A percentile compares a stretch with the other conserved stretches of the same genome.
These are phyloP conservation scores for Vaccinium darrowii DNA, from an alignment of 148 eudicot species.

Conservation along the genomic window DNA sequence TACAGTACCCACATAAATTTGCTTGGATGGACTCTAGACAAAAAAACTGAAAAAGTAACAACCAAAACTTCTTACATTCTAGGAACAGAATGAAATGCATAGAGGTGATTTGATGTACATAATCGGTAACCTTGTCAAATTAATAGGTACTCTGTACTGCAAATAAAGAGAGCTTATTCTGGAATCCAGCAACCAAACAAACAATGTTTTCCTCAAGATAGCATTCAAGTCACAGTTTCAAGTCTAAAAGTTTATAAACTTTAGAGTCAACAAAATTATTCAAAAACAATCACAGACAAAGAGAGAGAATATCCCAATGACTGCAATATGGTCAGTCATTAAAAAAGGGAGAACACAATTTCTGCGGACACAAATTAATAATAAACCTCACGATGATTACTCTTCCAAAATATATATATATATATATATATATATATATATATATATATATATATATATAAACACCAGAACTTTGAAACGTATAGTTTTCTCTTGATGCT, in stretches of 20 bases:
- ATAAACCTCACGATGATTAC: background rate
- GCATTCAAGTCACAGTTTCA: conserved; percentile 11
- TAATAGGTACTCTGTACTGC: background rate
- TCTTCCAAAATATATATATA: background rate
- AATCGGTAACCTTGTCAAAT: background rate
- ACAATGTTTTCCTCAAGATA: background rate
- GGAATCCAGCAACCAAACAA: background rate
- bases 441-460: background rate
- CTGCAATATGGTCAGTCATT: background rate
- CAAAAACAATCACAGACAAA: background rate
- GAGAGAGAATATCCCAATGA: background rate
- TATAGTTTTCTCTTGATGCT: background rate
- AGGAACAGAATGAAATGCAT: too few species aligned
- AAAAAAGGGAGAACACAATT: background rate
- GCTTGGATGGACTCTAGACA: background rate
- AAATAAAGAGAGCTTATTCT: background rate
- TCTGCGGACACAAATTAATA: background rate
- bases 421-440: background rate
- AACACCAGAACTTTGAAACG: background rate
- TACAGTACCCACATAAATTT: background rate
- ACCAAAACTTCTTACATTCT: background rate
- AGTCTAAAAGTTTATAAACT: background rate
- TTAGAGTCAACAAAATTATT: background rate
- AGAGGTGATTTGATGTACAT: background rate
- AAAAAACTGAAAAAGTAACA: background rate